These are phyloP conservation scores for Hypomyces rosellus DNA, from an alignment of 2,329 filamentous ascomycete species.

Conservation along the genomic window DNA sequence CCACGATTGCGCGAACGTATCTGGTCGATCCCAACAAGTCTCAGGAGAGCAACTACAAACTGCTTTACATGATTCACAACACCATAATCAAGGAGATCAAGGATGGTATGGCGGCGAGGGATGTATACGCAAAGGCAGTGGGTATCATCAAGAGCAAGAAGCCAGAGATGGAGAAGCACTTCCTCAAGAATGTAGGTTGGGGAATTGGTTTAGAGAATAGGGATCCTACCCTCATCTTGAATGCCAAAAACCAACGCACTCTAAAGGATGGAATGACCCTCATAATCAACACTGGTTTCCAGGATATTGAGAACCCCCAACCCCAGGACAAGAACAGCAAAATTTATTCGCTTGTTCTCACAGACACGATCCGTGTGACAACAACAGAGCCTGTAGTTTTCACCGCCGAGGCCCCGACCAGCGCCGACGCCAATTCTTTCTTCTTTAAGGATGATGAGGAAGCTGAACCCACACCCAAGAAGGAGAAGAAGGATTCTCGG, in stretches of 20 bases:
- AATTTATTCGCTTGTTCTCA: constrained; percentile 81
- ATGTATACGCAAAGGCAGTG: constrained; percentile 85
- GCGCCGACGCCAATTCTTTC: constrained; percentile 91
- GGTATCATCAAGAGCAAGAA: constrained; percentile 79
- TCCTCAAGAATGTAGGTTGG: constrained; percentile 84
- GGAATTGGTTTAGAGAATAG: constrained; percentile 90
- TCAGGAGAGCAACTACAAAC: constrained; percentile 90
- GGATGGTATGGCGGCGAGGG: constrained; percentile 79
- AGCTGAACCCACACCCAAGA: constrained; percentile 77
- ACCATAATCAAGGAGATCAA: constrained; percentile 84
- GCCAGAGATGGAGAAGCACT: constrained; percentile 91
- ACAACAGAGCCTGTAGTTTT: constrained; percentile 76
- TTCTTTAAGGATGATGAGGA: constrained; percentile 98
- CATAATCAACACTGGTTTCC: constrained; percentile 81
- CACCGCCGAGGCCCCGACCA: constrained; percentile 85
- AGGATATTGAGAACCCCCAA: constrained; percentile 79
- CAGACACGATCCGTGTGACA: constrained; percentile 87
- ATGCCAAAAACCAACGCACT: constrained; percentile 73
- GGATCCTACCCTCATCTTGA: constrained; percentile 76
- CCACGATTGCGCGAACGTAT: constrained; percentile 86
- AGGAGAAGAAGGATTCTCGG: constrained; percentile 76
- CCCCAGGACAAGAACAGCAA: constrained; percentile 87
- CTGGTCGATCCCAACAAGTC: constrained; percentile 95
- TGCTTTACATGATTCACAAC: constrained; percentile 78
- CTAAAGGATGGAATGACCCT: constrained; percentile 98